Conservation (phyloP, 306 rosid genomes). For the Prunus davidiana region DNA sequence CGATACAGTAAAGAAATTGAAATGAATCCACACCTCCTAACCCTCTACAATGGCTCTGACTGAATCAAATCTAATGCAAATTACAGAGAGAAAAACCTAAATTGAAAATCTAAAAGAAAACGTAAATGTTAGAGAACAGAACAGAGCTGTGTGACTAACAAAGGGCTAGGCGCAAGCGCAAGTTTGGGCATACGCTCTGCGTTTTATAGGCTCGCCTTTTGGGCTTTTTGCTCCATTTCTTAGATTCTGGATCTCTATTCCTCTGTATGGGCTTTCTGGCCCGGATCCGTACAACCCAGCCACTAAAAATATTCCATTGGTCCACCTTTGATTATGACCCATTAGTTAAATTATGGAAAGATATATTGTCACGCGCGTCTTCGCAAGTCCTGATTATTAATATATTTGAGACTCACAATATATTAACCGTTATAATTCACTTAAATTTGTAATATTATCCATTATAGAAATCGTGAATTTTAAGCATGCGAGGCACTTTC, state of each 20-base stretch:
- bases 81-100: constrained; percentile 14
- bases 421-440: too few relatives aligned
- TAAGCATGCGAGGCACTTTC: too few relatives aligned
- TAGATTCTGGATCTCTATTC: not conserved
- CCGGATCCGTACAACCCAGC: not conserved
- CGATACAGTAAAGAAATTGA: constrained; percentile 15
- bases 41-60: constrained; percentile 54
- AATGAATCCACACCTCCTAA: constrained; percentile 69
- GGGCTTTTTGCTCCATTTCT: not conserved
- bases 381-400: too few relatives aligned
- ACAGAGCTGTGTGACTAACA: constrained; percentile 30
- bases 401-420: too few relatives aligned
- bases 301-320: not conserved
- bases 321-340: too few relatives aligned
- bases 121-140: constrained; percentile 1
- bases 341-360: too few relatives aligned
- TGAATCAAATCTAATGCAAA: constrained; percentile 30
- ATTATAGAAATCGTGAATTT: too few relatives aligned
- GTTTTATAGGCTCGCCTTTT: constrained; percentile 19
- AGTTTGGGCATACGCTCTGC: not conserved
- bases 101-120: constrained; percentile 7
- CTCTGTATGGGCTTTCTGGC: not conserved
- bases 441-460: too few relatives aligned
- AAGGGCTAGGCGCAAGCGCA: constrained; percentile 63
- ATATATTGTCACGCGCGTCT: too few relatives aligned